Percentiles rank a stretch among this genome's conserved stretches.
Conservation (phyloP, 352 stramenopile species). For the Globisporangium ultimum region DNA sequence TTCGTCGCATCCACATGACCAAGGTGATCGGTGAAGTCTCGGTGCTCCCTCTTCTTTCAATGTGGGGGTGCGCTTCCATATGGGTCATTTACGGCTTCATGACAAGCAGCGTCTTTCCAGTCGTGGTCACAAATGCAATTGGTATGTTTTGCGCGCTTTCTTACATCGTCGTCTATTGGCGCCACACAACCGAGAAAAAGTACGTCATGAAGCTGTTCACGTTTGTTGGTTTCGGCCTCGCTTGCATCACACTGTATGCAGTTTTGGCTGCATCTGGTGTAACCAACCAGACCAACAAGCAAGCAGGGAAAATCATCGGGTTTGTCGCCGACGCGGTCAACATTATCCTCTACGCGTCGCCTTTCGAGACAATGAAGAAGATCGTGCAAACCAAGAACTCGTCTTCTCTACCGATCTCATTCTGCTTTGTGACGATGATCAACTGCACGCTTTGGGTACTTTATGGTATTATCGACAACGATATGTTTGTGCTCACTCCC, state of each 20-base stretch:
- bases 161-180: slow-evolving; percentile 3
- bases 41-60: slow-evolving; percentile 9
- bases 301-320: slow-evolving; percentile 12
- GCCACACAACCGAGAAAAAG: neutral
- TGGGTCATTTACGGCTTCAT: slow-evolving; percentile 11
- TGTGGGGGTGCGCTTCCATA: slow-evolving; percentile 6
- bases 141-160: neutral
- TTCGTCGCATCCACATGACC: slow-evolving; percentile 10
- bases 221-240: neutral
- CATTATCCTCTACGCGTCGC: slow-evolving; percentile 29
- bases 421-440: slow-evolving; percentile 39
- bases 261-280: slow-evolving; percentile 21
- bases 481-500: slow-evolving; percentile 47
- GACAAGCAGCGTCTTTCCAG: slow-evolving; percentile 8
- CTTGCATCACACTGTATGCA: slow-evolving; percentile 22
- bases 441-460: slow-evolving; percentile 58
- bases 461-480: slow-evolving; percentile 44
- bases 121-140: slow-evolving; percentile 9
- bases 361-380: slow-evolving; percentile 28
- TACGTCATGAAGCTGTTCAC: slow-evolving; percentile 9
- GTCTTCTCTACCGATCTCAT: slow-evolving; percentile 43
- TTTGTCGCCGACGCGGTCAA: slow-evolving; percentile 20
- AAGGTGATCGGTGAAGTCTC: slow-evolving; percentile 13
- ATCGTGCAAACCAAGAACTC: slow-evolving; percentile 26
- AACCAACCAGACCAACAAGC: slow-evolving; percentile 19